Conservation (phyloP, 768 basidiomycete species). For the Cyclocybe aegerita region DNA sequence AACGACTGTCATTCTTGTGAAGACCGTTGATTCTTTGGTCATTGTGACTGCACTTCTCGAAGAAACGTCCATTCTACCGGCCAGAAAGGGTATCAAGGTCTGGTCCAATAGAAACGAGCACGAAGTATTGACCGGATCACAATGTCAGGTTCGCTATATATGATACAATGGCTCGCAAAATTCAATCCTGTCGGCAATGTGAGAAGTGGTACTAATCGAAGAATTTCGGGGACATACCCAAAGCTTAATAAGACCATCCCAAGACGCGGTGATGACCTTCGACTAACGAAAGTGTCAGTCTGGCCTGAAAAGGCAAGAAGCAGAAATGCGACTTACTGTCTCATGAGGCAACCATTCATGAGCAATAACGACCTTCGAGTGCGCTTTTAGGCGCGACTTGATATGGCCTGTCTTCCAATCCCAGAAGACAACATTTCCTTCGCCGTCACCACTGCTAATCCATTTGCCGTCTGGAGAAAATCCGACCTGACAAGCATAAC, state of each 20-base stretch:
- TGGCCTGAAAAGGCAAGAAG: conserved; percentile 44
- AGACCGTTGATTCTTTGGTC: too few species aligned
- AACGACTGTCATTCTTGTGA: background rate
- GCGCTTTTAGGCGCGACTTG: conserved; percentile 85
- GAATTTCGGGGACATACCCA: conserved; percentile 63
- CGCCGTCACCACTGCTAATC: conserved; percentile 95
- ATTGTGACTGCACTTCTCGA: background rate
- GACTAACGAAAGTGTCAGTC: conserved; percentile 52
- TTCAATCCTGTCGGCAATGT: conserved; percentile 36
- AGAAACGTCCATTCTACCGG: background rate
- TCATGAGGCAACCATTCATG: conserved; percentile 99
- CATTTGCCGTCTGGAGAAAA: conserved; percentile 99
- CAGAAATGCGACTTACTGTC: conserved; percentile 63
- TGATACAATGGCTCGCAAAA: conserved; percentile 19
- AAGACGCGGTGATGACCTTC: conserved; percentile 94
- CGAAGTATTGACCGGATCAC: conserved; percentile 14
- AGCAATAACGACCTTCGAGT: conserved; percentile 94
- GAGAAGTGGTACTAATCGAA: conserved; percentile 10
- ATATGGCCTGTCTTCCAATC: conserved; percentile 99
- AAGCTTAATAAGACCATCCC: conserved; percentile 97
- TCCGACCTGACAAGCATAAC: conserved; percentile 95
- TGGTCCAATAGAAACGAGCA: conserved; percentile 5
- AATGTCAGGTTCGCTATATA: conserved; percentile 19
- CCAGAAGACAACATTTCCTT: conserved; percentile 97
- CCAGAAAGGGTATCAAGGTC: background rate